These are phyloP conservation scores for Aspergillus eucalypticola DNA, from an alignment of 2,329 filamentous ascomycete species.

Conservation along the genomic window DNA sequence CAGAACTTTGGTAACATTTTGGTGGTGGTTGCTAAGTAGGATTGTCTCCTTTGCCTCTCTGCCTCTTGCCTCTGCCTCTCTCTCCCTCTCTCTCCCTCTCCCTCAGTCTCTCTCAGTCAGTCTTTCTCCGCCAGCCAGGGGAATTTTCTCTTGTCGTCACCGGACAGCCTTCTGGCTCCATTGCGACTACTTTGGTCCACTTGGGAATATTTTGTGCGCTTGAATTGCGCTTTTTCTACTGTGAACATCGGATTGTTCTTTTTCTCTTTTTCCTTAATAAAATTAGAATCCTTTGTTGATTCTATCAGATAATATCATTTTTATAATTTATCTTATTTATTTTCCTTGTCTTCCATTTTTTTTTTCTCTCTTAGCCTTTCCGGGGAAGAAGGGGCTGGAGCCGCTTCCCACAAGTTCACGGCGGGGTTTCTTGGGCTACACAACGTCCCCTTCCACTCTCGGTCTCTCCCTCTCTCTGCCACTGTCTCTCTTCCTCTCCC, in stretches of 20 bases:
- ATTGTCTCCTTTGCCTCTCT: neutral
- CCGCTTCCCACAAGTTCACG: slow-evolving; percentile 20
- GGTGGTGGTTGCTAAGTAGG: too few species aligned
- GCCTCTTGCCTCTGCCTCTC: too few species aligned
- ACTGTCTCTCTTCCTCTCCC: slow-evolving; percentile 6
- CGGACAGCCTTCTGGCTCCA: neutral
- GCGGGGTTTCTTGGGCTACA: slow-evolving; percentile 26
- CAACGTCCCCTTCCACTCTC: slow-evolving; percentile 10
- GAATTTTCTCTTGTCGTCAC: slow-evolving; percentile 1
- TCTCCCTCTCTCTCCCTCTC: neutral
- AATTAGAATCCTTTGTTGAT: neutral
- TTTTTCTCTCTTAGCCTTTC: slow-evolving; percentile 6
- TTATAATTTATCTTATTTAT: too few species aligned
- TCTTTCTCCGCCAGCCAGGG: neutral
- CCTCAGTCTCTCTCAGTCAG: neutral
- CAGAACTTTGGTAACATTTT: neutral
- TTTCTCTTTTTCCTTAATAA: neutral
- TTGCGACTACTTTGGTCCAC: neutral
- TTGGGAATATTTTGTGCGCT: neutral
- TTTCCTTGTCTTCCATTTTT: neutral
- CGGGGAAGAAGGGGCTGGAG: slow-evolving; percentile 18
- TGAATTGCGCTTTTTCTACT: neutral
- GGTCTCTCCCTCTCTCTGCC: slow-evolving; percentile 12
- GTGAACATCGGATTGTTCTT: neutral
- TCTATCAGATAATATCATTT: neutral